Evolutionary conservation across 306 rosid species (phyloP).

Genomic region (Casuarina cunninghamiana): DNA sequence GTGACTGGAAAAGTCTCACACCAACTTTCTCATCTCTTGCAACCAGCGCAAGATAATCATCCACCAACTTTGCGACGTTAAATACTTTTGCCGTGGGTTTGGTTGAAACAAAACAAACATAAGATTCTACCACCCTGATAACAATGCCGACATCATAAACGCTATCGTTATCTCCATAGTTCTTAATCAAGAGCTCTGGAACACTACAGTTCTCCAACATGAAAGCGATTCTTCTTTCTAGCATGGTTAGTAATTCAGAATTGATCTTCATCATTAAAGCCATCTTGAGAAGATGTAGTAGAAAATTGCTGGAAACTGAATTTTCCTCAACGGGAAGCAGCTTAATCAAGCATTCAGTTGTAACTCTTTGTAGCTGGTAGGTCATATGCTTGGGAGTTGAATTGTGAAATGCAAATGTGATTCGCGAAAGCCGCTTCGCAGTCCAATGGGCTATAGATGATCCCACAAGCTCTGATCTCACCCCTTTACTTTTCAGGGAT

Average conservation of each 20-base stretch:
- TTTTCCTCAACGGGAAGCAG: constrained; percentile 62
- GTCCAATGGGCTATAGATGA: constrained; percentile 71
- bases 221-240: constrained; percentile 55
- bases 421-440: constrained; percentile 52
- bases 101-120: constrained; percentile 35
- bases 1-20: constrained; percentile 47
- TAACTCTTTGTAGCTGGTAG: constrained; percentile 42
- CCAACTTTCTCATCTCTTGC: constrained; percentile 67
- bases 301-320: constrained; percentile 64
- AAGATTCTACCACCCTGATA: constrained; percentile 44
- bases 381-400: constrained; percentile 26
- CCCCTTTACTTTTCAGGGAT: constrained; percentile 48
- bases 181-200: constrained; percentile 61
- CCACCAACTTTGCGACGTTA: constrained; percentile 66
- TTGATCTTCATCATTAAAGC: constrained; percentile 52
- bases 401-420: constrained; percentile 38
- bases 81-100: constrained; percentile 41
- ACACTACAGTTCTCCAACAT: constrained; percentile 57
- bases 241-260: constrained; percentile 34
- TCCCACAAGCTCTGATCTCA: constrained; percentile 52
- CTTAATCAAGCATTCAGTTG: constrained; percentile 62
- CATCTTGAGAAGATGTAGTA: constrained; percentile 65
- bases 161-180: constrained; percentile 39
- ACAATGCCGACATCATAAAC: constrained; percentile 57
- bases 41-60: constrained; percentile 58